A percentile compares a stretch with the other conserved stretches of the same genome.
Evolutionary conservation across 2,329 filamentous ascomycete genomes (phyloP).

Genomic region (Colletotrichum agaves): DNA sequence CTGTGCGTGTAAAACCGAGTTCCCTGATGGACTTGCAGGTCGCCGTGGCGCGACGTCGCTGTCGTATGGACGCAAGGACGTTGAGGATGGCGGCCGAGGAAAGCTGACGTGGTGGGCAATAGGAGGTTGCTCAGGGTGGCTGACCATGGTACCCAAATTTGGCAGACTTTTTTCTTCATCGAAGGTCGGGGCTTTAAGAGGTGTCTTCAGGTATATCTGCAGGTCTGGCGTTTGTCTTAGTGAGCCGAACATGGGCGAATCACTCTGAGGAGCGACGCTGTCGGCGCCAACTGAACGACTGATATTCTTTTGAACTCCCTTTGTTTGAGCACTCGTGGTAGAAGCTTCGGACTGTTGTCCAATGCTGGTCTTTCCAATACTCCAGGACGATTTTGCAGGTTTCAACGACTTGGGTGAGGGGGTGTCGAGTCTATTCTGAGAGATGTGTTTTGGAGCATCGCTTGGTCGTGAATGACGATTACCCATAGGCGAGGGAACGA

Average conservation of each 20-base stretch:
- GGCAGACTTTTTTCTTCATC: slow-evolving; percentile 39
- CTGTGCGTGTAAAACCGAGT: slow-evolving; percentile 56
- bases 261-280: slow-evolving; percentile 38
- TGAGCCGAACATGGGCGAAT: neutral
- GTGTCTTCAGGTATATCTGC: neutral
- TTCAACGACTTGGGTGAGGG: slow-evolving; percentile 39
- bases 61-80: slow-evolving; percentile 36
- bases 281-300: neutral
- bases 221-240: slow-evolving; percentile 1
- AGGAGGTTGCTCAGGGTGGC: slow-evolving; percentile 50
- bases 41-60: neutral
- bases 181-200: neutral
- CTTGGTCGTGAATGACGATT: slow-evolving; percentile 3
- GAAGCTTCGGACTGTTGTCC: neutral
- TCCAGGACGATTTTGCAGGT: slow-evolving; percentile 37
- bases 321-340: neutral
- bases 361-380: slow-evolving; percentile 34
- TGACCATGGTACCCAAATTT: slow-evolving; percentile 52
- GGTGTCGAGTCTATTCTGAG: slow-evolving; percentile 36
- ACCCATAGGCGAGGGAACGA: slow-evolving; percentile 30
- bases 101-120: slow-evolving; percentile 52
- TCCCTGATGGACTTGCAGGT: slow-evolving; percentile 43
- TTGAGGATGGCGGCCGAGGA: slow-evolving; percentile 47
- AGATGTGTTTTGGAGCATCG: slow-evolving; percentile 5
- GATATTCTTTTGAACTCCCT: neutral